These are phyloP conservation scores for Syzygium aqueum DNA, from an alignment of 345 rosid genomes.

Conservation along the genomic window DNA sequence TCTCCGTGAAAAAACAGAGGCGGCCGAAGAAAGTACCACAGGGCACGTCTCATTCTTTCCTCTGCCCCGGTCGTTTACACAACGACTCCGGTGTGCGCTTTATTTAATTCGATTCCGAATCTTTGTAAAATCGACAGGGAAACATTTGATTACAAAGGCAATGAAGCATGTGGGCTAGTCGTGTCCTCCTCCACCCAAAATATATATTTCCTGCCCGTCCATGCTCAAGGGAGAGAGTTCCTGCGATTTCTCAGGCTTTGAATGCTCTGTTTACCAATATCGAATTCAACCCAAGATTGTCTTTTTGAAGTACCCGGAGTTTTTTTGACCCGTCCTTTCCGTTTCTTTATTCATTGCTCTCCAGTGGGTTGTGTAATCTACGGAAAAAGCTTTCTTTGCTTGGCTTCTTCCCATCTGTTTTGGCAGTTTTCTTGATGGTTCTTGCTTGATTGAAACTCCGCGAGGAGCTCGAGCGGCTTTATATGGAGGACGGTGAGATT, in stretches of 20 bases:
- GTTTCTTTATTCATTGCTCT: not conserved
- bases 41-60: not conserved
- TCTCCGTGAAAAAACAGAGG: not conserved
- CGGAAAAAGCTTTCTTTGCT: not conserved
- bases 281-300: not conserved
- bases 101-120: not conserved
- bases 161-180: conserved; percentile 44
- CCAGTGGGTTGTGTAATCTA: not conserved
- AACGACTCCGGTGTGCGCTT: not conserved
- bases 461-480: not conserved
- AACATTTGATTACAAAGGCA: conserved; percentile 41
- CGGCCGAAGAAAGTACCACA: not conserved
- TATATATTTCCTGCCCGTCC: not conserved
- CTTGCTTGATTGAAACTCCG: not conserved
- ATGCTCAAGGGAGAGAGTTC: not conserved
- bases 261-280: not conserved
- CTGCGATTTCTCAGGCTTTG: not conserved
- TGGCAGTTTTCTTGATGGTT: not conserved
- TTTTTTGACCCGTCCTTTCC: not conserved
- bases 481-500: conserved; percentile 45
- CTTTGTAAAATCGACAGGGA: conserved; percentile 27
- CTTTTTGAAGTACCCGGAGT: not conserved
- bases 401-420: not conserved
- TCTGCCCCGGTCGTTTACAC: not conserved
- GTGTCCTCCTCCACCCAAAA: conserved; percentile 11